phyloP scores from a whole-genome alignment of 1,139 yeast genomes.

The Debaryomyces subglobosus region DNA sequence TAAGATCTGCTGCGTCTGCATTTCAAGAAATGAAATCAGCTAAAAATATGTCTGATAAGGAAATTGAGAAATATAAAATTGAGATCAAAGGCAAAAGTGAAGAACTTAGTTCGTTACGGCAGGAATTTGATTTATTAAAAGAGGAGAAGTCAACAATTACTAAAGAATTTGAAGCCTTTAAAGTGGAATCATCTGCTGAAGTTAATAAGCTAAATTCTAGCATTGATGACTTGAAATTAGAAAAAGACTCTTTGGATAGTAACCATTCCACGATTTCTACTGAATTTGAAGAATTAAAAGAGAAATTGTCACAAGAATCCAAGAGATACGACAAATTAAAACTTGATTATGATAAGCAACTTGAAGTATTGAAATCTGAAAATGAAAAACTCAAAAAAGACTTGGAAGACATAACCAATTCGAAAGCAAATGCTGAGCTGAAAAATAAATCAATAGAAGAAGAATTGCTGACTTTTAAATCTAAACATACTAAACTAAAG shows the following conservation, averaged over 20 bases:
- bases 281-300: conserved; percentile 4
- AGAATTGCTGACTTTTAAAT: conserved; percentile 11
- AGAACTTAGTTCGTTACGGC: conserved; percentile 22
- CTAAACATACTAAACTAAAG: conserved; percentile 3
- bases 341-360: conserved; percentile 4
- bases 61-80: conserved; percentile 10
- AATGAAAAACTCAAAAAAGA: conserved; percentile 12
- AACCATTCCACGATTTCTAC: background rate
- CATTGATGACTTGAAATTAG: conserved; percentile 6
- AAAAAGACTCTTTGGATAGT: conserved; percentile 6
- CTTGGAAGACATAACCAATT: conserved; percentile 9
- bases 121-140: conserved; percentile 18
- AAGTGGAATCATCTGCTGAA: conserved; percentile 1
- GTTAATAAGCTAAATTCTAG: conserved; percentile 3
- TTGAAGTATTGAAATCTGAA: conserved; percentile 8
- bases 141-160: conserved; percentile 14
- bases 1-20: conserved; percentile 50
- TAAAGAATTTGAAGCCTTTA: conserved; percentile 15
- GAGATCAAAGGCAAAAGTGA: conserved; percentile 8
- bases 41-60: conserved; percentile 21
- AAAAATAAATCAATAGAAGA: conserved; percentile 10
- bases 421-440: background rate
- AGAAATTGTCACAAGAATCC: conserved; percentile 5
- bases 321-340: conserved; percentile 4
- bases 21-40: conserved; percentile 42